Conservation (phyloP, 176 grass and related monocot species). For the Stipa capillata region DNA sequence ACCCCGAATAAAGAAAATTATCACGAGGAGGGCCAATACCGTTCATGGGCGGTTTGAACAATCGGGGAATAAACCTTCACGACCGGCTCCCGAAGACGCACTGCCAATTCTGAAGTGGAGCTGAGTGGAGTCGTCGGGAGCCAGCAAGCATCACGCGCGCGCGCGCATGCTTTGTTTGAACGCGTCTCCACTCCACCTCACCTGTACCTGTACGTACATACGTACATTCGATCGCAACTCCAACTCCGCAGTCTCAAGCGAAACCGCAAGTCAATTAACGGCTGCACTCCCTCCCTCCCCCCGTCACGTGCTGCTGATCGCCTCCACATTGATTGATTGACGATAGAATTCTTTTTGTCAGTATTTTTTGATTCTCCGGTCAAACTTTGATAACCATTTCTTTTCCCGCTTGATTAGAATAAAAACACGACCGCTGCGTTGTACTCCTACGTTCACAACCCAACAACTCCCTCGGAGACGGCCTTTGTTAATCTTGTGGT, state of each 20-base stretch:
- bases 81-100: neutral
- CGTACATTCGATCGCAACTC: neutral
- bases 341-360: neutral
- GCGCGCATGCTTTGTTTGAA: slow-evolving; percentile 16
- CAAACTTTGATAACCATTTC: slow-evolving; percentile 12
- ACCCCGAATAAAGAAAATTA: neutral
- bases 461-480: slow-evolving; percentile 7
- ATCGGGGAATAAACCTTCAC: neutral
- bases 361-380: neutral
- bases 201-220: neutral
- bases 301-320: neutral
- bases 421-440: too few relatives aligned
- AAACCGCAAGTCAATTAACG: neutral
- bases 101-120: neutral
- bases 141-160: neutral
- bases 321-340: neutral
- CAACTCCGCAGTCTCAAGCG: neutral
- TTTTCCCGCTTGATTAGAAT: neutral
- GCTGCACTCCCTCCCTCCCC: neutral
- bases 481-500: neutral
- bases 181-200: neutral
- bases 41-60: neutral
- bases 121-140: neutral
- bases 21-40: neutral
- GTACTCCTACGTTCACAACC: neutral